phyloP scores from a whole-genome alignment of 2,329 filamentous ascomycete species.

The Aurifilum marmelostoma region DNA sequence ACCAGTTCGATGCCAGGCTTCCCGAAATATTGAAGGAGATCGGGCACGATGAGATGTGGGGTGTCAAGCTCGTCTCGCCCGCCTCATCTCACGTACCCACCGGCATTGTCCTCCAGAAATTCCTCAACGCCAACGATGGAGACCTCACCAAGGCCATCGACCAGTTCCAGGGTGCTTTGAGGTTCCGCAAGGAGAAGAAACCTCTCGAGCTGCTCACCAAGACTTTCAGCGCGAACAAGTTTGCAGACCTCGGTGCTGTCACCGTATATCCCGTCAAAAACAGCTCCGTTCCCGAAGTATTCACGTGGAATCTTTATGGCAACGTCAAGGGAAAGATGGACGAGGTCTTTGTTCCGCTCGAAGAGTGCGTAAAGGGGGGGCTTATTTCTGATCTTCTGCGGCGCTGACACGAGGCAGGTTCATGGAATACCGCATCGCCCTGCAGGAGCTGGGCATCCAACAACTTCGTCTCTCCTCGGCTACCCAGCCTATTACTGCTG shows the following conservation, averaged over 20 bases:
- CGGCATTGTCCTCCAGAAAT: slow-evolving; percentile 88
- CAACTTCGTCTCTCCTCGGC: slow-evolving; percentile 73
- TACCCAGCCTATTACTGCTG: slow-evolving; percentile 71
- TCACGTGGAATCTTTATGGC: slow-evolving; percentile 94
- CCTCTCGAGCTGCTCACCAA: slow-evolving; percentile 68
- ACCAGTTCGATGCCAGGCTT: slow-evolving; percentile 61
- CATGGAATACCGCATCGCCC: slow-evolving; percentile 82
- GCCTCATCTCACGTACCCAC: slow-evolving; percentile 65
- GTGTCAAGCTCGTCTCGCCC: slow-evolving; percentile 65
- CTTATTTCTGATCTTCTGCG: too few relatives aligned
- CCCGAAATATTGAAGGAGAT: slow-evolving; percentile 59
- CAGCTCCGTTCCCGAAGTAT: slow-evolving; percentile 54
- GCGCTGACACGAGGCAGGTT: slow-evolving; percentile 60
- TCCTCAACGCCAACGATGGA: slow-evolving; percentile 84
- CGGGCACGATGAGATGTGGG: slow-evolving; percentile 82
- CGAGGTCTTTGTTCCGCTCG: slow-evolving; percentile 77
- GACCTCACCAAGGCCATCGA: slow-evolving; percentile 73
- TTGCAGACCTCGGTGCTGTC: slow-evolving; percentile 78
- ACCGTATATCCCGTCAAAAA: slow-evolving; percentile 65
- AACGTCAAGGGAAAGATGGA: slow-evolving; percentile 79
- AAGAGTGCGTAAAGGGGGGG: slow-evolving; percentile 63
- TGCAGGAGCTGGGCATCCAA: slow-evolving; percentile 73
- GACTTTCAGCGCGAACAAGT: slow-evolving; percentile 70
- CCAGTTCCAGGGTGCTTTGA: slow-evolving; percentile 77
- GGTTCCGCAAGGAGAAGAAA: slow-evolving; percentile 80